These are phyloP conservation scores for Austroboletus eburneus DNA, from an alignment of 768 basidiomycete species.

Conservation along the genomic window DNA sequence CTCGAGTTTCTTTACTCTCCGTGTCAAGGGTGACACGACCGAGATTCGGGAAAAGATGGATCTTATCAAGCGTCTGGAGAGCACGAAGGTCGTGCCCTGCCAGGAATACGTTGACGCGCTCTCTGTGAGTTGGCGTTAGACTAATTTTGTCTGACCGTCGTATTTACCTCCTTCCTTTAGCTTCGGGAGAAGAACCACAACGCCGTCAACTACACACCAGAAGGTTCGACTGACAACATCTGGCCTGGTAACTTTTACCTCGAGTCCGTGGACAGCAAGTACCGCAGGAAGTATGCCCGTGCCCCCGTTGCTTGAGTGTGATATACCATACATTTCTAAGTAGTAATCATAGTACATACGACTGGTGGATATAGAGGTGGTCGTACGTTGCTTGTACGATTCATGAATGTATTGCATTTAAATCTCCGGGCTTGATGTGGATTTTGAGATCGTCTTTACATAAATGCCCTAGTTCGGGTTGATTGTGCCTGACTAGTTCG, in stretches of 20 bases:
- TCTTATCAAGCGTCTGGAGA: constrained; percentile 68
- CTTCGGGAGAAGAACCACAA: constrained; percentile 98
- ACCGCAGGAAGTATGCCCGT: constrained; percentile 81
- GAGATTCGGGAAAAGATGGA: constrained; percentile 81
- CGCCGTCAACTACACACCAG: constrained; percentile 76
- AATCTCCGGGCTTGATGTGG: too few species aligned
- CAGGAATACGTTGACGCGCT: constrained; percentile 89
- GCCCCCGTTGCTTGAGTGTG: constrained; percentile 29
- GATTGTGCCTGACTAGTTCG: too few species aligned
- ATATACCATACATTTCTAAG: neutral
- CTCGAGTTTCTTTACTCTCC: constrained; percentile 87
- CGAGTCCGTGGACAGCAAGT: constrained; percentile 83
- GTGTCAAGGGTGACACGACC: constrained; percentile 82
- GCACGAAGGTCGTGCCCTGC: constrained; percentile 89
- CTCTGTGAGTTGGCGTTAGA: constrained; percentile 41
- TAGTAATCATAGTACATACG: neutral
- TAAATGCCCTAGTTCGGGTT: too few species aligned
- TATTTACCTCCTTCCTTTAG: too few species aligned
- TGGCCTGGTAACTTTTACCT: constrained; percentile 96
- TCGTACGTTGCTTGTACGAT: constrained; percentile 12
- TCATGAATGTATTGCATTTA: neutral
- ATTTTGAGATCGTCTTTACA: too few species aligned
- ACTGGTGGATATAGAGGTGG: constrained; percentile 5
- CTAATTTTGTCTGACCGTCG: too few species aligned
- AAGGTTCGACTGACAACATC: constrained; percentile 86